These are phyloP conservation scores for Zygosaccharomyces gambellarensis DNA, from an alignment of 805 yeast genomes.

Conservation along the genomic window DNA sequence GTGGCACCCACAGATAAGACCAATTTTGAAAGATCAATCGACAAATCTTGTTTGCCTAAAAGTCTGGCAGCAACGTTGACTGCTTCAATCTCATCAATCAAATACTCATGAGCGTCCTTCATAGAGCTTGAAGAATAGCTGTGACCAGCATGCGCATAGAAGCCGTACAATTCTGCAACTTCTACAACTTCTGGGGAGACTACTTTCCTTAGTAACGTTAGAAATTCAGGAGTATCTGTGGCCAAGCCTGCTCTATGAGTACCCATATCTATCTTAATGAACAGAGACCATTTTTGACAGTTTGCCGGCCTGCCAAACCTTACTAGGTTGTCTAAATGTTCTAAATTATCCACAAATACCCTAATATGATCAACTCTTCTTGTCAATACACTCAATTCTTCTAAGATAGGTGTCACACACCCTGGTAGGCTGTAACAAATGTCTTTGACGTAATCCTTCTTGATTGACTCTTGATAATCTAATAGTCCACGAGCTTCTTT, in stretches of 20 bases:
- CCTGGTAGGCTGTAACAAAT: conserved; percentile 58
- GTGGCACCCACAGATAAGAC: conserved; percentile 75
- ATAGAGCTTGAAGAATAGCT: conserved; percentile 50
- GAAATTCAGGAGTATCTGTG: conserved; percentile 36
- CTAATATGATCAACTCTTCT: conserved; percentile 42
- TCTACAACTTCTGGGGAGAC: conserved; percentile 24
- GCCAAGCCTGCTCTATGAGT: conserved; percentile 62
- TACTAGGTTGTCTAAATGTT: conserved; percentile 48
- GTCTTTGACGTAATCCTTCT: conserved; percentile 38
- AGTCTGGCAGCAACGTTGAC: conserved; percentile 49
- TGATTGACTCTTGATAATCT: conserved; percentile 28
- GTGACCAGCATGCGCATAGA: conserved; percentile 79
- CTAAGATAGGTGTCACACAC: conserved; percentile 43
- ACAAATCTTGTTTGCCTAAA: conserved; percentile 26
- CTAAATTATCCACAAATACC: conserved; percentile 56
- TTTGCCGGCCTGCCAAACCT: conserved; percentile 31
- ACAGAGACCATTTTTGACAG: conserved; percentile 50
- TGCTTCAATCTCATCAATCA: conserved; percentile 53
- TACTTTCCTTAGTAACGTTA: conserved; percentile 35
- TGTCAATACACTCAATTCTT: conserved; percentile 44
- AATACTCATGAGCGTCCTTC: conserved; percentile 43
- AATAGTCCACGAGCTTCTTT: conserved; percentile 56
- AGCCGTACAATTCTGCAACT: conserved; percentile 51
- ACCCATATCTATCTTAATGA: conserved; percentile 68
- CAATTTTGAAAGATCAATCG: conserved; percentile 37